Evolutionary conservation across 805 yeast genomes (phyloP).

Genomic region (Ogataea corticis): DNA sequence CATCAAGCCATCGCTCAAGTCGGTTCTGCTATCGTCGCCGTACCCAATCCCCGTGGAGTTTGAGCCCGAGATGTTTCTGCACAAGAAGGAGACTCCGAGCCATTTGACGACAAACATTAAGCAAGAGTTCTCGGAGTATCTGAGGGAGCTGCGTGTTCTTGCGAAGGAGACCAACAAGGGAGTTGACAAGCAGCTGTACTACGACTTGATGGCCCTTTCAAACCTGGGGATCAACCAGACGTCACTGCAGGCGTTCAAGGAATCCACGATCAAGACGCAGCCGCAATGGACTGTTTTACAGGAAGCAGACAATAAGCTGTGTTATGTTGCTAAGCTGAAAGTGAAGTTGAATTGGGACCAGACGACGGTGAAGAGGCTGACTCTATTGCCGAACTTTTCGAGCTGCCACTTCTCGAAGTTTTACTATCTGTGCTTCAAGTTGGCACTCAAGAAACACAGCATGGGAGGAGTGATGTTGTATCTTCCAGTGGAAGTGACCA

Average conservation of each 20-base stretch:
- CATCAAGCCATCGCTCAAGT: slow-evolving; percentile 18
- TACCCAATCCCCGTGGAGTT: slow-evolving; percentile 21
- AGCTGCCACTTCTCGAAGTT: slow-evolving; percentile 21
- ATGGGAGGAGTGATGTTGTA: slow-evolving; percentile 16
- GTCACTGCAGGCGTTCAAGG: slow-evolving; percentile 20
- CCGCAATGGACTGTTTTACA: slow-evolving; percentile 20
- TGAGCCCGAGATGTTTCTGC: slow-evolving; percentile 18
- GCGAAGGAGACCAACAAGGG: slow-evolving; percentile 23
- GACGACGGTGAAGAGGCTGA: slow-evolving; percentile 12
- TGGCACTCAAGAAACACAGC: slow-evolving; percentile 20
- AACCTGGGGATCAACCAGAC: slow-evolving; percentile 18
- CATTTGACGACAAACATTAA: slow-evolving; percentile 17
- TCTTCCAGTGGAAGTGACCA: slow-evolving; percentile 27
- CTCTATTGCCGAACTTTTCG: slow-evolving; percentile 24
- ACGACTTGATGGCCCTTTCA: slow-evolving; percentile 24
- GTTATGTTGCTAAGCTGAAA: slow-evolving; percentile 14
- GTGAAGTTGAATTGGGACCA: slow-evolving; percentile 19
- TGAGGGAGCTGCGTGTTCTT: slow-evolving; percentile 16
- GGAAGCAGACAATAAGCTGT: slow-evolving; percentile 6
- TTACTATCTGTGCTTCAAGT: slow-evolving; percentile 18
- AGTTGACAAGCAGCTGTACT: slow-evolving; percentile 24
- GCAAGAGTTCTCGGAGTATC: slow-evolving; percentile 13
- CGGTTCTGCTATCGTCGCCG: slow-evolving; percentile 22
- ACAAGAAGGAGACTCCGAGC: slow-evolving; percentile 14
- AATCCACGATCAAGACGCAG: slow-evolving; percentile 11